Evolutionary conservation across 192 early-diverging fungal genomes (phyloP).

Genomic region (Backusella tarrabulga): DNA sequence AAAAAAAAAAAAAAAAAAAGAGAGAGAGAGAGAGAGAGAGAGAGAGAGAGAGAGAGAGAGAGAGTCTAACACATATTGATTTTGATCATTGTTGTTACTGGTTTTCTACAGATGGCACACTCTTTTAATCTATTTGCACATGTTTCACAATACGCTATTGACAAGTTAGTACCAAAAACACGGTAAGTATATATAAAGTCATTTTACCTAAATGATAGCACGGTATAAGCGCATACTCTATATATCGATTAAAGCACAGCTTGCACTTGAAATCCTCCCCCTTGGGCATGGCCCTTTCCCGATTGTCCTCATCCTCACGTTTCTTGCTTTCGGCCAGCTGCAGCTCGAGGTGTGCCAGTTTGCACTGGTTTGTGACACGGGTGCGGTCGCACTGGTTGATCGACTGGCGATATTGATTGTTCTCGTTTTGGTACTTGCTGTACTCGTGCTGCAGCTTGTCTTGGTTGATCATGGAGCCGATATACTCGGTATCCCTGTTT

Average conservation of each 20-base stretch:
- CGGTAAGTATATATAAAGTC: too few relatives aligned
- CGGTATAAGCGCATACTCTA: constrained; percentile 38
- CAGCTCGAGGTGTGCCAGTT: background rate
- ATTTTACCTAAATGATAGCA: constrained; percentile 39
- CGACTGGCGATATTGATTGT: background rate
- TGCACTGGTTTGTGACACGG: background rate
- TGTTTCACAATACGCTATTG: constrained; percentile 30
- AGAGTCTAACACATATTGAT: background rate
- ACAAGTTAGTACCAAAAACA: background rate
- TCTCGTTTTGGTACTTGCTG: background rate
- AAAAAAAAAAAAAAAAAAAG: too few relatives aligned
- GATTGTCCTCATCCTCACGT: background rate
- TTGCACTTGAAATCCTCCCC: constrained; percentile 35
- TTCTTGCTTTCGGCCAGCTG: background rate
- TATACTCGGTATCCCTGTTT: background rate
- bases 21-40: background rate
- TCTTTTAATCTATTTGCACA: constrained; percentile 35
- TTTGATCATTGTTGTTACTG: constrained; percentile 18
- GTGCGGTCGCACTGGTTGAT: background rate
- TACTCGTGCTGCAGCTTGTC: background rate
- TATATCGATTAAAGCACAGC: constrained; percentile 38
- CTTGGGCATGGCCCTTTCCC: background rate
- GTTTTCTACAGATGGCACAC: constrained; percentile 38
- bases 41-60: background rate
- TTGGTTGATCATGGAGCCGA: background rate